Conservation (phyloP, 352 stramenopile genomes). For the Globisporangium iwayamae region DNA sequence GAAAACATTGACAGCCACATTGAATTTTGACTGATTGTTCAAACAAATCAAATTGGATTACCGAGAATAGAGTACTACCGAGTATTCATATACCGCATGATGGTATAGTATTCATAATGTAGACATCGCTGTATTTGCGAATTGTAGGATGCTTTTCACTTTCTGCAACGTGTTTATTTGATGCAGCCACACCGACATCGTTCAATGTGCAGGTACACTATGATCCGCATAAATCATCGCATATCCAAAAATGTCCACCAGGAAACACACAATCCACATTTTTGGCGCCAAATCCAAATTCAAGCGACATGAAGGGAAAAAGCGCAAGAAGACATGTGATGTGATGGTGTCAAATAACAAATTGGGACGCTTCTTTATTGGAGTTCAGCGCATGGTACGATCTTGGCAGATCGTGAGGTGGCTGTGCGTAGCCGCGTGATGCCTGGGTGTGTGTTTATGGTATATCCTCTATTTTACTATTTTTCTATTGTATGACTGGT, state of each 20-base stretch:
- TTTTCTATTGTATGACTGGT: slow-evolving; percentile 4
- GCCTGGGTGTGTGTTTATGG: slow-evolving; percentile 5
- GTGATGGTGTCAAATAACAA: slow-evolving; percentile 1
- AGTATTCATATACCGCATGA: too few species aligned
- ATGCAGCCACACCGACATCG: too few species aligned
- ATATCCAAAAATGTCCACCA: not conserved
- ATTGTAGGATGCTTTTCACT: too few species aligned
- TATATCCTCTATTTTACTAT: slow-evolving; percentile 11
- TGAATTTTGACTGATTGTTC: too few species aligned
- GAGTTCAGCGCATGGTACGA: not conserved
- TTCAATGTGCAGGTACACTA: too few species aligned
- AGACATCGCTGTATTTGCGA: too few species aligned
- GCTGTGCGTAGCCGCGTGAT: not conserved
- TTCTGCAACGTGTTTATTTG: too few species aligned
- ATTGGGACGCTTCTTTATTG: slow-evolving; percentile 6
- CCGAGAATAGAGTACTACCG: too few species aligned
- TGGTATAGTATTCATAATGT: too few species aligned
- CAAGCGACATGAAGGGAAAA: not conserved
- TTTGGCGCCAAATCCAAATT: not conserved
- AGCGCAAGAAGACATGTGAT: not conserved
- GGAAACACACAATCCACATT: not conserved
- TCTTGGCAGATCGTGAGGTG: not conserved
- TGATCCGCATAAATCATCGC: not conserved
- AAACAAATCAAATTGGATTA: too few species aligned
- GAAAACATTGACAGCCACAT: too few species aligned